A percentile compares a stretch with the other conserved stretches of the same genome.
phyloP scores from a whole-genome alignment of 2,329 filamentous ascomycete species.

The Fusarium sp. region DNA sequence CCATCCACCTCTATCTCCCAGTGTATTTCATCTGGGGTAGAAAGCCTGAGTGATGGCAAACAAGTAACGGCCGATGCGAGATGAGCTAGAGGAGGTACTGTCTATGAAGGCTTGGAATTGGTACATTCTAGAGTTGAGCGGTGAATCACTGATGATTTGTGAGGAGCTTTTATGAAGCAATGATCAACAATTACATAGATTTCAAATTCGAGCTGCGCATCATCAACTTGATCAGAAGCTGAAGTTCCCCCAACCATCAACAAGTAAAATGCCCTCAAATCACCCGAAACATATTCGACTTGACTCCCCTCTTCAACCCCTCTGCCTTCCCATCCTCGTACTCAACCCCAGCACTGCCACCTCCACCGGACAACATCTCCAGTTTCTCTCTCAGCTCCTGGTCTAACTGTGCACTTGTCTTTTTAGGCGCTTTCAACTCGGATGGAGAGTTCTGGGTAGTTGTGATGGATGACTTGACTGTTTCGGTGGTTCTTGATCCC shows the following conservation, averaged over 20 bases:
- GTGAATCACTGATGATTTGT: neutral
- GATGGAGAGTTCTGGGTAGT: neutral
- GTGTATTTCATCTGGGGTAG: slow-evolving; percentile 39
- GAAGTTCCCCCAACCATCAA: too few relatives aligned
- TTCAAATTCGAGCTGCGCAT: neutral
- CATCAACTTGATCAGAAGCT: neutral
- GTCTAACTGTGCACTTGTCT: slow-evolving; percentile 73
- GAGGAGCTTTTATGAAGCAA: neutral
- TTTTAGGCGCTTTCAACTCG: slow-evolving; percentile 44
- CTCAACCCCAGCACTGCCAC: slow-evolving; percentile 77
- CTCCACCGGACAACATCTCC: slow-evolving; percentile 75
- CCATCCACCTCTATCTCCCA: slow-evolving; percentile 34
- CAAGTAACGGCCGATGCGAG: neutral
- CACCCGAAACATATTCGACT: slow-evolving; percentile 81
- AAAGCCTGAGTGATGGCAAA: neutral
- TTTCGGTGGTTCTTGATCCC: neutral
- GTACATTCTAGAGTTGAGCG: neutral
- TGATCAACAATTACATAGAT: neutral
- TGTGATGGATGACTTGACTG: neutral
- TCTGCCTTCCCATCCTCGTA: slow-evolving; percentile 80
- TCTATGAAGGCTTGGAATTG: neutral
- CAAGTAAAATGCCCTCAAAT: slow-evolving; percentile 53
- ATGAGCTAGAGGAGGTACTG: neutral
- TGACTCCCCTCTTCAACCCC: slow-evolving; percentile 79
- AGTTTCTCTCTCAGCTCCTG: slow-evolving; percentile 74